Conservation (phyloP, 169 alveolate species). For the Eimeria maxima region DNA sequence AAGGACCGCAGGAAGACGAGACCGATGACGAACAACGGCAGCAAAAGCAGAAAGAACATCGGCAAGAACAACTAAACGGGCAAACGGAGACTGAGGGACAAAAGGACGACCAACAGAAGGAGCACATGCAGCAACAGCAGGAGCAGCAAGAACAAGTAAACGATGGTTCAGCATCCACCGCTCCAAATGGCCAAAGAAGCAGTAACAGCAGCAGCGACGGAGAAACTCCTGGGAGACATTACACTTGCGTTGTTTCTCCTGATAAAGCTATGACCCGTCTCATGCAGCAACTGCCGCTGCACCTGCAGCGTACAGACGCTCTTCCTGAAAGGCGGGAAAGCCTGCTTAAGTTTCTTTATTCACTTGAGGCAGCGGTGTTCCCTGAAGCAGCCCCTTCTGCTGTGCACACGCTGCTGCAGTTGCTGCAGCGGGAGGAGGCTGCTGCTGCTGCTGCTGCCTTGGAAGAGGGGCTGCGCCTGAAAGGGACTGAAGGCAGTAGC, state of each 20-base stretch:
- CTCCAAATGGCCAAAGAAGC: background rate
- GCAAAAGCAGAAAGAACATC: background rate
- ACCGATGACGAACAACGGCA: background rate
- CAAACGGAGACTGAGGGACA: background rate
- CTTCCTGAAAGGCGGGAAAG: background rate
- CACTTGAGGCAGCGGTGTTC: background rate
- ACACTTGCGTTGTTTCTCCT: background rate
- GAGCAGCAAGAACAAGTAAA: background rate
- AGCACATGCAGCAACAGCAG: slow-evolving; percentile 16
- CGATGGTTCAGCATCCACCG: background rate
- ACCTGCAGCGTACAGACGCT: background rate
- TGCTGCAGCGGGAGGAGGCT: slow-evolving; percentile 26
- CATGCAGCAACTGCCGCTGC: slow-evolving; percentile 7
- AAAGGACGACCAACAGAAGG: background rate
- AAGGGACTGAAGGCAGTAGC: background rate
- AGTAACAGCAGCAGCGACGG: slow-evolving; percentile 26
- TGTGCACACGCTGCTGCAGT: slow-evolving; percentile 8
- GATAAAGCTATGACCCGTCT: slow-evolving; percentile 29
- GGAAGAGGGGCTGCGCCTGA: background rate
- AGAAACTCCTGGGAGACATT: background rate
- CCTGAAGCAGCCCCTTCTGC: background rate
- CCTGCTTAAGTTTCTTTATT: background rate
- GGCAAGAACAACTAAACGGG: background rate
- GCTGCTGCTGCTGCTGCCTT: slow-evolving; percentile 4
- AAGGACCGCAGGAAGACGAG: slow-evolving; percentile 1